A percentile compares a stretch with the other conserved stretches of the same genome.
Evolutionary conservation across 2,329 filamentous ascomycete genomes (phyloP).

Genomic region (Esteya vermicola): DNA sequence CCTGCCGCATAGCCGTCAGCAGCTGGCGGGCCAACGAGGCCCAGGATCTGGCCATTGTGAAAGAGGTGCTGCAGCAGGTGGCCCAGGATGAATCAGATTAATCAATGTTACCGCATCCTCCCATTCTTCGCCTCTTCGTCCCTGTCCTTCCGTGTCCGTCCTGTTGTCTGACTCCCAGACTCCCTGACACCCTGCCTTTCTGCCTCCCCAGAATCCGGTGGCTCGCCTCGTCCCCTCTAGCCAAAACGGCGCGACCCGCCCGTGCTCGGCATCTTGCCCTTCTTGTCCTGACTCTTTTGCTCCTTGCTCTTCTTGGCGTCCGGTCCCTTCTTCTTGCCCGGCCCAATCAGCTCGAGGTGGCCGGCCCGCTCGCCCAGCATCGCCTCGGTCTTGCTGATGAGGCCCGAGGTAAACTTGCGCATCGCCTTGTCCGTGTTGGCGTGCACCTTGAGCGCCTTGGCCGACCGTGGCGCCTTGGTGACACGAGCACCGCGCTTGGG

Average conservation of each 20-base stretch:
- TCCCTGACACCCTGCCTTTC: too few species aligned
- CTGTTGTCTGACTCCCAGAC: too few species aligned
- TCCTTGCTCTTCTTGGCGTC: slow-evolving; percentile 4
- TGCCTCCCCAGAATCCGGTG: not conserved
- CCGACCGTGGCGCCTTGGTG: slow-evolving; percentile 30
- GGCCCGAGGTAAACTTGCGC: slow-evolving; percentile 39
- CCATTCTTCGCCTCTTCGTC: too few species aligned
- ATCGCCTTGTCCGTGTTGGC: slow-evolving; percentile 34
- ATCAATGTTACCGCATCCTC: too few species aligned
- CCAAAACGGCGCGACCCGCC: slow-evolving; percentile 43
- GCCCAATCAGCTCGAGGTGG: slow-evolving; percentile 44
- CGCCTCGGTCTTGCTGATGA: slow-evolving; percentile 40
- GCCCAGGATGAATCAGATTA: too few species aligned
- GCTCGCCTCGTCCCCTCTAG: slow-evolving; percentile 16
- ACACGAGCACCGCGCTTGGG: slow-evolving; percentile 28
- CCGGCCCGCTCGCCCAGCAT: slow-evolving; percentile 45
- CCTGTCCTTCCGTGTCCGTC: too few species aligned
- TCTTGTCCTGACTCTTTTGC: slow-evolving; percentile 18
- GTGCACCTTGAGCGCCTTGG: slow-evolving; percentile 18
- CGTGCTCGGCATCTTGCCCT: slow-evolving; percentile 17
- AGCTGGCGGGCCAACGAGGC: slow-evolving; percentile 68
- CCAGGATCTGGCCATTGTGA: slow-evolving; percentile 52
- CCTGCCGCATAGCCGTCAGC: slow-evolving; percentile 70
- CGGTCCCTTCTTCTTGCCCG: slow-evolving; percentile 30
- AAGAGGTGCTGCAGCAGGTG: slow-evolving; percentile 51